Base-by-base conservation (phyloP, 129 eudicot genomes). In the Gnaphalium uliginosum region DNA sequence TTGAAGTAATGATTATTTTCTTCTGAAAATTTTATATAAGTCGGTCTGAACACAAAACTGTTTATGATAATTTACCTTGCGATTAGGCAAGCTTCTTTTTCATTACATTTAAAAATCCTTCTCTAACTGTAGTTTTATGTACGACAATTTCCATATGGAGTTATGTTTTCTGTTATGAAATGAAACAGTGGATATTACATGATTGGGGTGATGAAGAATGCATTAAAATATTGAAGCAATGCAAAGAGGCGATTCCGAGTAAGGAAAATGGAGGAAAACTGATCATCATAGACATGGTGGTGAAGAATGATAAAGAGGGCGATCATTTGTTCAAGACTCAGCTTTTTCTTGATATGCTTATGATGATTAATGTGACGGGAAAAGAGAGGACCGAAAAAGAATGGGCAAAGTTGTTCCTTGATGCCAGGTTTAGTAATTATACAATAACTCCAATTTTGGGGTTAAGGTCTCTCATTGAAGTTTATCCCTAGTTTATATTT, bases 351-450 rank as follows among this genome's bases (percentile, higher is more conserved):
- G 86, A 83, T 50, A 83, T 83, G 83, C 67, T 73, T 13, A 68
- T 74, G 83, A 74, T 77, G 86, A 63, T 39, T 4, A 6, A 69
- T 10, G 15, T 2, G 17, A 75, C 69, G 0, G 89, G 86, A 43
- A 82, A 17, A 75, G 84, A 85, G 21, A 75, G 84, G 72, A 76
- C 56, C 21, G 77, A 80, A 65, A 50, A 75, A 71, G 84, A 83
- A 4, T 83, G 81, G 87, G 69, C 70, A 17, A 75, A 83, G 35
- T 81, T 83, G 39, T 75, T 79, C 27, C 0, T 21, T 5, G 76
- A 75, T 14, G 78, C 81, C 25, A 76, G 79, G 56, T 83, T 83
- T 48, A 71, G 71, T 26, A 71, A 77, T 5, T 77, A 66, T 18
- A 77, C 72, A 26, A 58, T 77, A 5, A 64, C 69, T 58, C 81